Conservation (phyloP, 345 rosid species). For the Gossypium bickii region DNA sequence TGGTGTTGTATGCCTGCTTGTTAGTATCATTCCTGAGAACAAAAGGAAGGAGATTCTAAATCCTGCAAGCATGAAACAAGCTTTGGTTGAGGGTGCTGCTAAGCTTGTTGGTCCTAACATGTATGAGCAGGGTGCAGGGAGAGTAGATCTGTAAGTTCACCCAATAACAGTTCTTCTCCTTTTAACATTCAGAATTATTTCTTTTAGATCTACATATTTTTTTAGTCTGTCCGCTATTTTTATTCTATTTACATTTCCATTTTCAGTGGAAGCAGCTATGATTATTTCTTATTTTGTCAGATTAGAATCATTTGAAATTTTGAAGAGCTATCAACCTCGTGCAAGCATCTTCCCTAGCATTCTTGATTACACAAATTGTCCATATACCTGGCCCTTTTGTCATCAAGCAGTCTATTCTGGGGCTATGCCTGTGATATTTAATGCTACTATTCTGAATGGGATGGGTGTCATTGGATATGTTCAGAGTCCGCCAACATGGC, state of each 20-base stretch:
- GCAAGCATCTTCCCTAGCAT: conserved; percentile 90
- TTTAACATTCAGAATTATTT: conserved; percentile 11
- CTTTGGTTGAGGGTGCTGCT: conserved; percentile 96
- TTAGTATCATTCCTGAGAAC: conserved; percentile 74
- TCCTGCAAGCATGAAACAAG: conserved; percentile 99
- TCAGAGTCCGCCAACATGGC: conserved; percentile 85
- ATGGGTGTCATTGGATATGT: conserved; percentile 92
- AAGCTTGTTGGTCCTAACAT: conserved; percentile 92
- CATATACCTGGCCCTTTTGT: conserved; percentile 98
- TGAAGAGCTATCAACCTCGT: conserved; percentile 83
- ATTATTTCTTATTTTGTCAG: conserved; percentile 46
- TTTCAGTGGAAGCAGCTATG: conserved; percentile 21
- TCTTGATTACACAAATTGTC: conserved; percentile 86
- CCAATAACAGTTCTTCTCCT: neutral
- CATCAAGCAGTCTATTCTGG: conserved; percentile 95
- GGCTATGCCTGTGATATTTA: conserved; percentile 92
- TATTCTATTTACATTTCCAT: conserved; percentile 4
- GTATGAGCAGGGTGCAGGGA: conserved; percentile 98
- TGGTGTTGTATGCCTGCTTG: conserved; percentile 93
- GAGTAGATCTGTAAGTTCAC: conserved; percentile 84
- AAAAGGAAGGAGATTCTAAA: conserved; percentile 63
- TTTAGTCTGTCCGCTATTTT: conserved; percentile 12
- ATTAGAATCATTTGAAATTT: conserved; percentile 92
- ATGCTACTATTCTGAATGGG: conserved; percentile 87
- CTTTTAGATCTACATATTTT: neutral